These are phyloP conservation scores for Albizia julibrissin DNA, from an alignment of 306 rosid genomes.

Conservation along the genomic window DNA sequence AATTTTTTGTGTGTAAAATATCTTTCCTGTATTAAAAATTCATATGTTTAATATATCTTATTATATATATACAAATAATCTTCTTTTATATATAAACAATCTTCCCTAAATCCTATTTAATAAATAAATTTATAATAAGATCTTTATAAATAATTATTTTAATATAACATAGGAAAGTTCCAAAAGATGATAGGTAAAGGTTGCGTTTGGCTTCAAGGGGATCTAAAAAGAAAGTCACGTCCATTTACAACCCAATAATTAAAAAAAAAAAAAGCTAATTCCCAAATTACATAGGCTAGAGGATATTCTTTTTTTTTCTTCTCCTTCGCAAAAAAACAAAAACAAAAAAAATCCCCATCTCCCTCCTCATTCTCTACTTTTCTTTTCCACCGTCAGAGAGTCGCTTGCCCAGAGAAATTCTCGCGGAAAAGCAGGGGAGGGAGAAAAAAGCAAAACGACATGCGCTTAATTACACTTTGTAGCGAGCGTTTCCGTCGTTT, in stretches of 20 bases:
- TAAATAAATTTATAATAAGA: too few relatives aligned
- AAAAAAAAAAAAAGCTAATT: background rate
- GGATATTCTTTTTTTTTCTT: constrained; percentile 34
- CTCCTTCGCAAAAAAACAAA: constrained; percentile 38
- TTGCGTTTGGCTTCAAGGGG: constrained; percentile 34
- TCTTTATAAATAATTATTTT: too few relatives aligned
- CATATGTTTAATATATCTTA: too few relatives aligned
- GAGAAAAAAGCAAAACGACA: too few relatives aligned
- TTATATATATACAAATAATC: too few relatives aligned
- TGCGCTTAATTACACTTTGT: background rate
- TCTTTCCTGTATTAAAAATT: too few relatives aligned
- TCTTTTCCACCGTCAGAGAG: constrained; percentile 14
- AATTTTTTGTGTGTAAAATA: too few relatives aligned
- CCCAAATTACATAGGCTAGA: background rate
- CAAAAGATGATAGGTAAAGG: background rate
- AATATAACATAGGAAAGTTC: background rate
- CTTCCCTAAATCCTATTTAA: too few relatives aligned
- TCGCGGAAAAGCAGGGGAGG: background rate
- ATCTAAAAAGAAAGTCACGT: constrained; percentile 39
- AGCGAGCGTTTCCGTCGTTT: background rate
- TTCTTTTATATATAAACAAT: too few relatives aligned
- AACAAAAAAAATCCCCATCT: constrained; percentile 6
- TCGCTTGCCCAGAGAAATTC: constrained; percentile 6
- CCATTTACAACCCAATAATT: constrained; percentile 40
- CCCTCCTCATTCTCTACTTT: background rate